A percentile compares a stretch with the other conserved stretches of the same genome.
Conservation (phyloP, 2,329 filamentous ascomycete species). For the Stylonectria norvegica region DNA sequence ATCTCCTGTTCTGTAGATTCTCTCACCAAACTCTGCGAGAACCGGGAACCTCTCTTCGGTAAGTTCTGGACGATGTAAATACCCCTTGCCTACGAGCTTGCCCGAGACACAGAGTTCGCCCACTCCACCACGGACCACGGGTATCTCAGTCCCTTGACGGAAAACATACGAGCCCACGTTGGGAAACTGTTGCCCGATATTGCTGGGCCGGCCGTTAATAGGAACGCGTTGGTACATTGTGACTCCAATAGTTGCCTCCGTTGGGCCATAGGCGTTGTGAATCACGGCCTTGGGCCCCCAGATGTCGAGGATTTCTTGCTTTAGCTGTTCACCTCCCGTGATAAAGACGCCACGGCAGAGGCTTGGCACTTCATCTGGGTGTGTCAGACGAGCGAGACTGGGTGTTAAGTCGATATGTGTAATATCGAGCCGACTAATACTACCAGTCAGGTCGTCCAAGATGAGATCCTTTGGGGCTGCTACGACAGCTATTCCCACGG, state of each 20-base stretch:
- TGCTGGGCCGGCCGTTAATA: conserved; percentile 72
- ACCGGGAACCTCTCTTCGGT: conserved; percentile 73
- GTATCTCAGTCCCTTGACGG: conserved; percentile 61
- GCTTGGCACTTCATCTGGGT: conserved; percentile 75
- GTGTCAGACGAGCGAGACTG: conserved; percentile 74
- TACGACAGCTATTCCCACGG: conserved; percentile 79
- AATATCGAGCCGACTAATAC: conserved; percentile 69
- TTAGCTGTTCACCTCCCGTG: conserved; percentile 83
- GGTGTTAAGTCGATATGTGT: conserved; percentile 93
- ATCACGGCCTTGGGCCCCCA: conserved; percentile 81
- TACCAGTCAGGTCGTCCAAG: conserved; percentile 73
- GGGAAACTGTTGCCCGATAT: conserved; percentile 81
- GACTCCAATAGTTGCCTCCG: conserved; percentile 87
- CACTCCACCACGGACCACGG: conserved; percentile 73
- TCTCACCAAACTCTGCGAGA: conserved; percentile 52
- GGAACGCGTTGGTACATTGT: conserved; percentile 87
- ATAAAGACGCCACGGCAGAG: conserved; percentile 85
- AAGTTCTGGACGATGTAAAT: conserved; percentile 75
- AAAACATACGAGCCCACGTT: conserved; percentile 86
- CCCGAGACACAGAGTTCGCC: conserved; percentile 89
- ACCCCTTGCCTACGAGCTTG: conserved; percentile 83
- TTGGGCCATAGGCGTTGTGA: conserved; percentile 90
- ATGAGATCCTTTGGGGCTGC: conserved; percentile 80
- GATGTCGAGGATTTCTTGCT: conserved; percentile 80
- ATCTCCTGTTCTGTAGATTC: conserved; percentile 85